Evolutionary conservation across 1,139 yeast genomes (phyloP).

Genomic region (Suzukiozyma palmioleophila): DNA sequence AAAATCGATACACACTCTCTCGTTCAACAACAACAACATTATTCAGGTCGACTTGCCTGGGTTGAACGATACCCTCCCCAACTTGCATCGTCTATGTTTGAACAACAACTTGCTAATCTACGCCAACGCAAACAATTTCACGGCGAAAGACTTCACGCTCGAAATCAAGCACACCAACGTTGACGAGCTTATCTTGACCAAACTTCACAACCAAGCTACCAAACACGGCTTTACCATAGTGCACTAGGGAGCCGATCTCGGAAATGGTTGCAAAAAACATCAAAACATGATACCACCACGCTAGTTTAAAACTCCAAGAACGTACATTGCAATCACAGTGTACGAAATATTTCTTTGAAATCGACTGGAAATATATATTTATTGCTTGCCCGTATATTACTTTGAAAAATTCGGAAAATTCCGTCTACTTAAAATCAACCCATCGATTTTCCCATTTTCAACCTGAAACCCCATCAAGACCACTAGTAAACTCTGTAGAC

Average conservation of each 20-base stretch:
- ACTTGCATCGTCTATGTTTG: constrained; percentile 13
- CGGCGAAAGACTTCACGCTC: constrained; percentile 5
- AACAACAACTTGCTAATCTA: constrained; percentile 12
- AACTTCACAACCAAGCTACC: not conserved
- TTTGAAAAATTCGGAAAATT: too few relatives aligned
- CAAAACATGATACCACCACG: not conserved
- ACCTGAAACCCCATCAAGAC: too few relatives aligned
- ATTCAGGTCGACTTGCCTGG: constrained; percentile 6
- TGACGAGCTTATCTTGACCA: not conserved
- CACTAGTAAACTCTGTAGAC: too few relatives aligned
- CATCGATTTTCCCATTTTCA: too few relatives aligned
- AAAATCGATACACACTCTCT: constrained; percentile 18
- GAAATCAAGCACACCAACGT: constrained; percentile 1
- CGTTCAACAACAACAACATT: constrained; percentile 11
- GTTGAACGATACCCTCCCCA: constrained; percentile 14
- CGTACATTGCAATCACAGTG: too few relatives aligned
- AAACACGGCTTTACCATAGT: not conserved
- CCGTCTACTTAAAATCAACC: too few relatives aligned
- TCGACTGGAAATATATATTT: too few relatives aligned
- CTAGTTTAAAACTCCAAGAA: not conserved
- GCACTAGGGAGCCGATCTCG: not conserved
- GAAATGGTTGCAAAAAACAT: not conserved
- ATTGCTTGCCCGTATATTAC: too few relatives aligned
- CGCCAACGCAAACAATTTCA: constrained; percentile 12
- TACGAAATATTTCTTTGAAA: too few relatives aligned